Evolutionary conservation across 768 basidiomycete genomes (phyloP).

Genomic region (Tubosaeta sp.): DNA sequence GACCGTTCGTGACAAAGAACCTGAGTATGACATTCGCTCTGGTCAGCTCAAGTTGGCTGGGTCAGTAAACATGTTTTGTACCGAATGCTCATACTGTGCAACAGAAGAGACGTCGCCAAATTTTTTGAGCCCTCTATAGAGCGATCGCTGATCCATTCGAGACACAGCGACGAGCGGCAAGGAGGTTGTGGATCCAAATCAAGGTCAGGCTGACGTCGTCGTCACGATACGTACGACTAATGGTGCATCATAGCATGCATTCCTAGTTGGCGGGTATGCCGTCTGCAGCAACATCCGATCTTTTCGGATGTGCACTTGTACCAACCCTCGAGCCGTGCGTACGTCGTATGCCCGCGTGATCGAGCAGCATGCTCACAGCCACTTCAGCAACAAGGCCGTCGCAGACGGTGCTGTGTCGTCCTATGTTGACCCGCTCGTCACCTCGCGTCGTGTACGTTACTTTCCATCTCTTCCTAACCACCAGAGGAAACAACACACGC

Average conservation of each 20-base stretch:
- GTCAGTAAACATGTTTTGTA: slow-evolving; percentile 16
- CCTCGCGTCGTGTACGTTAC: no score
- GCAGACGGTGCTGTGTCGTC: no score
- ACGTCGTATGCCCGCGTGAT: slow-evolving; percentile 17
- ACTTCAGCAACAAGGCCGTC: slow-evolving; percentile 41
- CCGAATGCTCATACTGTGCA: background rate
- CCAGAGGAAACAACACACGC: slow-evolving; percentile 21
- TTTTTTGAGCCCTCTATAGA: slow-evolving; percentile 43
- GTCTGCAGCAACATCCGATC: slow-evolving; percentile 23
- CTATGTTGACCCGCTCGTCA: no score
- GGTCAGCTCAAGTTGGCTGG: slow-evolving; percentile 36
- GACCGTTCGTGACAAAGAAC: slow-evolving; percentile 32
- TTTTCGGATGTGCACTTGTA: slow-evolving; percentile 37
- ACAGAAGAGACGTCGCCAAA: slow-evolving; percentile 32
- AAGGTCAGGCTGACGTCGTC: background rate
- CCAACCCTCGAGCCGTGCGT: slow-evolving; percentile 49
- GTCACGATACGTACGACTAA: no score
- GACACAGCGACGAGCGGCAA: slow-evolving; percentile 13
- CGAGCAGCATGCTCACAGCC: background rate
- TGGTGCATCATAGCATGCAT: slow-evolving; percentile 24
- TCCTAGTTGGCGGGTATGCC: slow-evolving; percentile 51
- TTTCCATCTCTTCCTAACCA: slow-evolving; percentile 21
- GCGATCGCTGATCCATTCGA: slow-evolving; percentile 33
- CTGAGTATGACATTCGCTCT: slow-evolving; percentile 28
- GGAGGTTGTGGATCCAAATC: no score